Conservation (phyloP, 2,329 filamentous ascomycete genomes). For the Xylaria sp. region DNA sequence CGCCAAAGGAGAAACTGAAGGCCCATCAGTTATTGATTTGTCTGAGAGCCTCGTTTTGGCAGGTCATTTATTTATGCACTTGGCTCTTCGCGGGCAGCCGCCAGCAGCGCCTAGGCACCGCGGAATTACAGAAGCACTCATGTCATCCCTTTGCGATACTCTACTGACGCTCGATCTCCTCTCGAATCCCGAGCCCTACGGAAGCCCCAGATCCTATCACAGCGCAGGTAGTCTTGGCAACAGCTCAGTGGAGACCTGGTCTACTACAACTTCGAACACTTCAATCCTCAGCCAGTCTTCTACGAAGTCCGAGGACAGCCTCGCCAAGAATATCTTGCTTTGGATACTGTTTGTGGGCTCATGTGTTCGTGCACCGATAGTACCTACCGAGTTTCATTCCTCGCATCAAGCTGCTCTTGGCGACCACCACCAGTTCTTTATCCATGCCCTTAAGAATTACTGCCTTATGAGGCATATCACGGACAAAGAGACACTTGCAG, state of each 20-base stretch:
- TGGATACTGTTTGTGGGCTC: constrained; percentile 43
- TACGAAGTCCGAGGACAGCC: constrained; percentile 30
- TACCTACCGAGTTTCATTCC: constrained; percentile 16
- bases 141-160: constrained; percentile 36
- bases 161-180: constrained; percentile 37
- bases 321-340: constrained; percentile 39
- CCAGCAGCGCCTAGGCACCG: constrained; percentile 40
- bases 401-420: constrained; percentile 28
- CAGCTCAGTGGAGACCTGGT: constrained; percentile 27
- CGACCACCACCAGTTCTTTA: constrained; percentile 40
- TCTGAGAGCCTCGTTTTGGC: constrained; percentile 40
- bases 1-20: constrained; percentile 7
- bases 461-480: constrained; percentile 37
- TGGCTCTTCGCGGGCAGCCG: constrained; percentile 42
- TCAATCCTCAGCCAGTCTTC: constrained; percentile 14
- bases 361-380: constrained; percentile 38
- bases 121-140: constrained; percentile 37
- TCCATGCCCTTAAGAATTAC: constrained; percentile 36
- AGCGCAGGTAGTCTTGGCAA: constrained; percentile 22
- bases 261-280: constrained; percentile 23
- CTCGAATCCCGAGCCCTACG: constrained; percentile 29
- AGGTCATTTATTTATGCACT: constrained; percentile 41
- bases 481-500: constrained; percentile 32
- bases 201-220: constrained; percentile 26
- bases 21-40: constrained; percentile 33